Conservation (phyloP, 495 filamentous ascomycete species). For the Penicillium bialowiezense region DNA sequence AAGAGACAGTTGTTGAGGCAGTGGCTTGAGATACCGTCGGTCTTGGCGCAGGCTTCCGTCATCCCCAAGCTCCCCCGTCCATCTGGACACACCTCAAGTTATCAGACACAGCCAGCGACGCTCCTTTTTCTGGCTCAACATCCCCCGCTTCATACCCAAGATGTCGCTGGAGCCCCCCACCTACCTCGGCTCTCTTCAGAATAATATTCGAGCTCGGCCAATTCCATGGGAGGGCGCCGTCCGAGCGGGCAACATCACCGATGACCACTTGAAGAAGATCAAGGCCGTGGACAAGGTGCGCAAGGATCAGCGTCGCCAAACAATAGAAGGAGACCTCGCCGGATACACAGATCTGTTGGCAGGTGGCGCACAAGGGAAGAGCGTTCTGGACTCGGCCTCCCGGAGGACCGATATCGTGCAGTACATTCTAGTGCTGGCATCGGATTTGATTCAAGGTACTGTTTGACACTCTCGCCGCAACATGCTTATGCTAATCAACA, state of each 20-base stretch:
- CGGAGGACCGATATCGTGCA: constrained; percentile 86
- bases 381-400: constrained; percentile 76
- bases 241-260: constrained; percentile 88
- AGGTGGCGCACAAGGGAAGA: constrained; percentile 65
- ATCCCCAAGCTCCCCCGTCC: constrained; percentile 25
- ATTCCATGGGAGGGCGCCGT: constrained; percentile 98
- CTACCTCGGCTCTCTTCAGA: constrained; percentile 87
- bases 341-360: constrained; percentile 78
- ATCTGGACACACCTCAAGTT: constrained; percentile 12
- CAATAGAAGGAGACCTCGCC: constrained; percentile 72
- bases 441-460: constrained; percentile 81
- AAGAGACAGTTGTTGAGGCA: constrained; percentile 12
- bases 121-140: constrained; percentile 9
- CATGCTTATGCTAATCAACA: not conserved
- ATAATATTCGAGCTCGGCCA: constrained; percentile 88
- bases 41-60: constrained; percentile 34
- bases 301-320: constrained; percentile 78
- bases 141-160: constrained; percentile 15
- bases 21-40: constrained; percentile 21
- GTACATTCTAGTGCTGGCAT: constrained; percentile 86
- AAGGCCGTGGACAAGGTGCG: constrained; percentile 96
- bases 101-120: constrained; percentile 5
- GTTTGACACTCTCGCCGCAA: not conserved
- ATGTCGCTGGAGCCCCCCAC: constrained; percentile 90
- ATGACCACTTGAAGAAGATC: constrained; percentile 92